Base-by-base conservation (phyloP, 2,329 filamentous ascomycete genomes). In the Talaromyces piceae region DNA sequence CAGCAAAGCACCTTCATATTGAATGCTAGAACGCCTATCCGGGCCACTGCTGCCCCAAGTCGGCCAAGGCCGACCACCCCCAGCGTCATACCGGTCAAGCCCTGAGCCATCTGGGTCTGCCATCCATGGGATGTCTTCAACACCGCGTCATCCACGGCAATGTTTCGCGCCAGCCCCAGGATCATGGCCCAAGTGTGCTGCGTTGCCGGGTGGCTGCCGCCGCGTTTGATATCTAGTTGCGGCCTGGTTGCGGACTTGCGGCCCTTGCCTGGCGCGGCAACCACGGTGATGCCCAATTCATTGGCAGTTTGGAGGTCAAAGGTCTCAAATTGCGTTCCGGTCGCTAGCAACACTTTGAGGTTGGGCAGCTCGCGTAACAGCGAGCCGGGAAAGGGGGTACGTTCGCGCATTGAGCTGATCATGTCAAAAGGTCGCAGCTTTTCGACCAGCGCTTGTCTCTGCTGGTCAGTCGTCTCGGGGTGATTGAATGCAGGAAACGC, bases 331-430 rank as follows among this genome's bases (percentile, higher is more conserved):
- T 83, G 78, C 1, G 63, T 64, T 1, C 83, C 83, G 0, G 83
- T 87, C 1, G 83, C 86, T 28, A 89, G 76, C 18, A 90, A 74
- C 3, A 88, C 73, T 61, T 80, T 80, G 11, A 90, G 75, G 49
- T 85, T 83, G 0, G 86, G 85, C 1, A 90, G 75, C 25, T 77
- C 71, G 4, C 72, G 63, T 23, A 88, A 69, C 2, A 90, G 70
- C 0, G 75, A 75, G 0, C 66, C 71, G 0, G 86, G 84, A 57
- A 90, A 86, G 8, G 1, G 84, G 0, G 86, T 90, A 45, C 86
- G 80, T 64, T 90, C 86, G 52, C 86, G 77, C 82, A 89, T 88
- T 52, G 81, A 83, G 45, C 90, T 83, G 45, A 87, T 73, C 3
- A 76, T 66, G 59, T 85, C n/a, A n/a, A n/a, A 90, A 0, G 81